A percentile compares a stretch with the other conserved stretches of the same genome.
phyloP scores from a whole-genome alignment of 1,284 basidiomycete species.

The Pseudomicrostroma phylloplanum region DNA sequence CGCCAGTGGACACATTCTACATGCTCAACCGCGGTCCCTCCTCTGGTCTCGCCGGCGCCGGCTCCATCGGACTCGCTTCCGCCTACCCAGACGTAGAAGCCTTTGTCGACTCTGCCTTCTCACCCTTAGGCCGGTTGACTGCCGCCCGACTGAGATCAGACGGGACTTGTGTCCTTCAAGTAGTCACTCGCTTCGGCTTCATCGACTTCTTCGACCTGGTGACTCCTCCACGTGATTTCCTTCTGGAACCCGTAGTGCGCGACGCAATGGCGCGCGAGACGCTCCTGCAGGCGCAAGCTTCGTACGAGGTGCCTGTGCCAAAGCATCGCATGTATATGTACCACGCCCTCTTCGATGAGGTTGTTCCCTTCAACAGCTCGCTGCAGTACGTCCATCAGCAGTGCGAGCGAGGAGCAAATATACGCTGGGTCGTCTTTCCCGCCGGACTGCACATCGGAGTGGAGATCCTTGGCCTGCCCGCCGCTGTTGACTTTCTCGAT shows the following conservation, averaged over 20 bases:
- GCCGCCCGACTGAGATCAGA: conserved; percentile 16
- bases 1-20: conserved; percentile 21
- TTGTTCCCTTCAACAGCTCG: conserved; percentile 30
- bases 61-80: conserved; percentile 24
- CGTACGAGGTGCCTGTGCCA: conserved; percentile 23
- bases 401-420: conserved; percentile 35
- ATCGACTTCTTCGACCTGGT: conserved; percentile 20
- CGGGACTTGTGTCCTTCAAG: conserved; percentile 21
- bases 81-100: conserved; percentile 25
- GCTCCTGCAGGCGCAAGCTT: conserved; percentile 21
- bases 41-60: conserved; percentile 34
- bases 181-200: conserved; percentile 18
- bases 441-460: conserved; percentile 26
- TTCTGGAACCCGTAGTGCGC: conserved; percentile 14
- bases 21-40: conserved; percentile 25
- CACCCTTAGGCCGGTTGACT: conserved; percentile 14
- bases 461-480: conserved; percentile 22
- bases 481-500: conserved; percentile 21
- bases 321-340: conserved; percentile 35
- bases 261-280: conserved; percentile 19
- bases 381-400: conserved; percentile 32
- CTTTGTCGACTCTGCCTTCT: conserved; percentile 16
- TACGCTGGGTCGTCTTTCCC: conserved; percentile 27
- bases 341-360: conserved; percentile 39
- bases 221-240: conserved; percentile 18